Base-by-base conservation (phyloP, 2,329 filamentous ascomycete genomes). In the Monilinia fructigena region DNA sequence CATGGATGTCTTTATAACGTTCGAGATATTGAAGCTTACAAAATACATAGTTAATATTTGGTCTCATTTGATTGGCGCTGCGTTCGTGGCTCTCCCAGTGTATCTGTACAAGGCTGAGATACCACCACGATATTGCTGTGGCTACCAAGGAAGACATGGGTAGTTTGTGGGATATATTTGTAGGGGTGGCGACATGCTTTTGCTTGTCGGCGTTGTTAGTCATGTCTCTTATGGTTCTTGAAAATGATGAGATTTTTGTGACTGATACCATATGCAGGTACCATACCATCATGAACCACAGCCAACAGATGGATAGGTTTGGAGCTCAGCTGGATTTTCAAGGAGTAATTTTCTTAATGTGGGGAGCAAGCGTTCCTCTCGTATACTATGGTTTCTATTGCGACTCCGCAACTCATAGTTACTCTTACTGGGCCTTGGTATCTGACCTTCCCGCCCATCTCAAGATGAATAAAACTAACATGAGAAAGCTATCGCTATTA, bases 311-410 rank as follows among this genome's bases (percentile, higher is more conserved):
- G 18, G 80, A 80, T 48, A 77, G 76, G 14, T 79, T 83, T 67
- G 85, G 84, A 7, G 84, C 86, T 68, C 82, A 85, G 71, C 76
- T 88, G 38, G 86, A 89, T 72, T 86, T 87, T 70, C 80, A 86
- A 54, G 85, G 86, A 10, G 85, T 89, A 54, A 80, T 89, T 2
- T 77, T 84, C 8, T 75, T 89, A 67, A 88, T 88, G 76, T 89
- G 85, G 84, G 82, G 83, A 4, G 82, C 82, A 67, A 86, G 84
- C 56, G 78, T 87, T 8, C 85, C 86, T 5, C 81, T 84, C 1
- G 77, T 87, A n/a, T 84, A 83, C 72, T 85, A 85, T 72, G 80
- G 78, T 20, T 63, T 66, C 48, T 66, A 4, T 85, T 86, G 58
- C 55, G 56, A 68, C 38, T 50, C 56, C 20, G 54, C 56, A 55